Conservation (phyloP, 768 basidiomycete species). For the Lentinula boryana region DNA sequence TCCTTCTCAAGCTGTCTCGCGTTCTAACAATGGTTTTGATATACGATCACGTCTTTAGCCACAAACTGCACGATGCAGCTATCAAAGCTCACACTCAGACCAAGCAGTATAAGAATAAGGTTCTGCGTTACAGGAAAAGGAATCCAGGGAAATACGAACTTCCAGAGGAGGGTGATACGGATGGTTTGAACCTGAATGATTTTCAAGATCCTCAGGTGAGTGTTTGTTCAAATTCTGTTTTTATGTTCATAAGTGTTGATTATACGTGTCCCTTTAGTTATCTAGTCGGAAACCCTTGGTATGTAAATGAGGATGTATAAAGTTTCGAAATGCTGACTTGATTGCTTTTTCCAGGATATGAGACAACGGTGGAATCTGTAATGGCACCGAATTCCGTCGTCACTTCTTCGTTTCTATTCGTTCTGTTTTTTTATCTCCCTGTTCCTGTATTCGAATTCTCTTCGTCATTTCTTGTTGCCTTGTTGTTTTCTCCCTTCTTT, state of each 20-base stretch:
- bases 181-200: conserved; percentile 5
- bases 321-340: neutral
- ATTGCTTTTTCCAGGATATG: neutral
- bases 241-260: neutral
- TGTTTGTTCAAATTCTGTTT: too few relatives aligned
- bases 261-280: neutral
- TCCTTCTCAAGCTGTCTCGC: neutral
- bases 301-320: neutral
- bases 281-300: neutral
- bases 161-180: neutral
- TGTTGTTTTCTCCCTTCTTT: too few relatives aligned
- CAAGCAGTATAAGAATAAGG: neutral
- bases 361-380: neutral
- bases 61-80: neutral
- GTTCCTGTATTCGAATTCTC: neutral
- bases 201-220: conserved; percentile 6
- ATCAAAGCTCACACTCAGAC: neutral
- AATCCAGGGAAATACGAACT: neutral
- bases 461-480: neutral
- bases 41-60: neutral
- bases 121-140: neutral
- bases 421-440: neutral
- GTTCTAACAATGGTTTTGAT: neutral
- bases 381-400: neutral
- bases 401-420: neutral